Conservation (phyloP, 805 yeast species). For the Ogataea pignaliae region DNA sequence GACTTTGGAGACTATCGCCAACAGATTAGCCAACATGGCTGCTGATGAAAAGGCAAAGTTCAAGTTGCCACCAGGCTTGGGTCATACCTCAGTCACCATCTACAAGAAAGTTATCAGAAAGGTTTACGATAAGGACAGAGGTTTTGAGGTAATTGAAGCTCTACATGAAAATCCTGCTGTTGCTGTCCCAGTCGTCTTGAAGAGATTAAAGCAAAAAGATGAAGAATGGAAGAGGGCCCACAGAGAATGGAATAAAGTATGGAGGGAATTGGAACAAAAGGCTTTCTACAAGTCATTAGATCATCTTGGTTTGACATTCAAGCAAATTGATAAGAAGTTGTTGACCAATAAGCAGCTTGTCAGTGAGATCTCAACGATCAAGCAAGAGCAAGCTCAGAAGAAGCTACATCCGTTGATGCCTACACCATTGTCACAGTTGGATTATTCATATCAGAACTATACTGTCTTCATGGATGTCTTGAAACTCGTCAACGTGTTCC, state of each 20-base stretch:
- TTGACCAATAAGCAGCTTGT: constrained; percentile 86
- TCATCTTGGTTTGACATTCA: constrained; percentile 92
- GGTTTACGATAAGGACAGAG: constrained; percentile 90
- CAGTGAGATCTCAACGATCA: constrained; percentile 87
- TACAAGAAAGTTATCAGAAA: constrained; percentile 92
- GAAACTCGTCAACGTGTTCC: constrained; percentile 59
- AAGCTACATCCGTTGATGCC: constrained; percentile 83
- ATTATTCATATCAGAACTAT: constrained; percentile 58
- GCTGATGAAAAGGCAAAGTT: constrained; percentile 82
- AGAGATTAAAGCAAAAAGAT: constrained; percentile 92
- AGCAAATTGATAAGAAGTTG: constrained; percentile 92
- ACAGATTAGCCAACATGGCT: constrained; percentile 88
- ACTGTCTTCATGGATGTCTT: constrained; percentile 72
- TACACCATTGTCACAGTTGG: constrained; percentile 65
- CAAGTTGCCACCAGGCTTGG: constrained; percentile 88
- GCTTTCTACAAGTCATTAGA: constrained; percentile 91
- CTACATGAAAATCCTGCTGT: constrained; percentile 92
- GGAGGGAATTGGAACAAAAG: constrained; percentile 98
- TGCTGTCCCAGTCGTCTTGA: constrained; percentile 90
- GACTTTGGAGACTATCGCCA: constrained; percentile 90
- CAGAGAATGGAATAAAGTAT: constrained; percentile 97
- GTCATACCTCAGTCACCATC: constrained; percentile 85
- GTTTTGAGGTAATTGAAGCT: constrained; percentile 91
- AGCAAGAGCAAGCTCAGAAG: constrained; percentile 86
- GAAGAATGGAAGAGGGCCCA: constrained; percentile 99